A percentile compares a stretch with the other conserved stretches of the same genome.
These are phyloP conservation scores for Phytophthora nicotianae DNA, from an alignment of 352 stramenopile species.

Conservation along the genomic window DNA sequence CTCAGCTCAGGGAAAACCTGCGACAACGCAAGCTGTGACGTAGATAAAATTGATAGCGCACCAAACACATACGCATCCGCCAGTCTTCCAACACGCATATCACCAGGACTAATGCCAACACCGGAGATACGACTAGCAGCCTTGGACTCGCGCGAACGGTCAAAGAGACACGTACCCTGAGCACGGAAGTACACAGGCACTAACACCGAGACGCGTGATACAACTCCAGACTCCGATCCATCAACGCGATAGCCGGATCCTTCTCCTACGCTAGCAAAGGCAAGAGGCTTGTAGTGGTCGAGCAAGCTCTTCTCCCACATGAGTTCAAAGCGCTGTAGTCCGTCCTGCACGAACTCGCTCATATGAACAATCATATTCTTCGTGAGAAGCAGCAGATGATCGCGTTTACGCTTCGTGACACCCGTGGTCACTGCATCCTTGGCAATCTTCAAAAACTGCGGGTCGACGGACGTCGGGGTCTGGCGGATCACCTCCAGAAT, in stretches of 20 bases:
- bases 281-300: slow-evolving; percentile 79
- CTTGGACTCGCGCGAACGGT: slow-evolving; percentile 64
- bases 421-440: slow-evolving; percentile 69
- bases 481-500: slow-evolving; percentile 68
- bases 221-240: slow-evolving; percentile 49
- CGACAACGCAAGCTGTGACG: slow-evolving; percentile 71
- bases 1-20: slow-evolving; percentile 74
- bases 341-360: slow-evolving; percentile 84
- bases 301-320: slow-evolving; percentile 88
- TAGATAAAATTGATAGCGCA: slow-evolving; percentile 82
- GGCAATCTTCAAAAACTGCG: slow-evolving; percentile 68
- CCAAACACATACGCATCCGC: slow-evolving; percentile 84
- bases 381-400: slow-evolving; percentile 79
- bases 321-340: slow-evolving; percentile 78
- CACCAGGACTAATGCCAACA: slow-evolving; percentile 67
- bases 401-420: slow-evolving; percentile 66
- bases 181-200: slow-evolving; percentile 83
- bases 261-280: slow-evolving; percentile 74
- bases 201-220: slow-evolving; percentile 77
- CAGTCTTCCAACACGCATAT: slow-evolving; percentile 67
- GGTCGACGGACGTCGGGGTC: slow-evolving; percentile 54
- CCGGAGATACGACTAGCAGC: slow-evolving; percentile 57
- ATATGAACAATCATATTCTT: slow-evolving; percentile 88
- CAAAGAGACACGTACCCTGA: slow-evolving; percentile 80
- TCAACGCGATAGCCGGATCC: slow-evolving; percentile 76